Base-by-base conservation (phyloP, 345 rosid genomes). In the Eucalyptus tenuipes region DNA sequence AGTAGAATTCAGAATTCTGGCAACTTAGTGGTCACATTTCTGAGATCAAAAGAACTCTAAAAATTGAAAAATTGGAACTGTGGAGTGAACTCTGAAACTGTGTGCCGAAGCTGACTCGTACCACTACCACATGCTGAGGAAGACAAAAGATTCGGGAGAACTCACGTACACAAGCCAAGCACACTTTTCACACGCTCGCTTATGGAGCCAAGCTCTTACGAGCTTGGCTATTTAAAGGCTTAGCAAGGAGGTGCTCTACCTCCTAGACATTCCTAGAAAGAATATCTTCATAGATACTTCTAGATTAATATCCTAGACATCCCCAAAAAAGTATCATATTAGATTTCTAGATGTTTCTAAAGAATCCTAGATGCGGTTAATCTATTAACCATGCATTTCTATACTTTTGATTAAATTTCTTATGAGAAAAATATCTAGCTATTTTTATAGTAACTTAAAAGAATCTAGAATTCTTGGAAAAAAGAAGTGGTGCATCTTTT, bases 291-390 rank as follows among this genome's bases (percentile, higher is more conserved):
- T 64, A 64, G 20, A 64, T 64, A n/a, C 22, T 37, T 71, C 45
- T 20, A 37, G 25, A 40, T 8, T 16, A 33, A 8, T 37, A 71
- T 27, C 25, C 44, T 37, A 75, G 45, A 75, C 42, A 5, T 20
- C 6, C 37, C 80, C 37, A 68, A 37, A 10, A 7, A 75, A 37
- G 14, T 5, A 37, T 40, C 45, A 5, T 37, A 8, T n/a, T 64
- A 64, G 20, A 64, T 64, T 64, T n/a, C 3, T 64, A 64, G 75
- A n/a, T 64, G 33, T n/a, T 64, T n/a, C 10, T 5, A n/a, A 3
- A n/a, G 18, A n/a, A n/a, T 7, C 2, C 75, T 3, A 0, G 15
- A 29, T 64, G 5, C 0, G 5, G 5, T n/a, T 15, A 4, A n/a
- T 64, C 10, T 64, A 64, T 64, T 14, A 4, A 64, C 7, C 37